Conservation (phyloP, 768 basidiomycete species). For the Termitomyces sp. region DNA sequence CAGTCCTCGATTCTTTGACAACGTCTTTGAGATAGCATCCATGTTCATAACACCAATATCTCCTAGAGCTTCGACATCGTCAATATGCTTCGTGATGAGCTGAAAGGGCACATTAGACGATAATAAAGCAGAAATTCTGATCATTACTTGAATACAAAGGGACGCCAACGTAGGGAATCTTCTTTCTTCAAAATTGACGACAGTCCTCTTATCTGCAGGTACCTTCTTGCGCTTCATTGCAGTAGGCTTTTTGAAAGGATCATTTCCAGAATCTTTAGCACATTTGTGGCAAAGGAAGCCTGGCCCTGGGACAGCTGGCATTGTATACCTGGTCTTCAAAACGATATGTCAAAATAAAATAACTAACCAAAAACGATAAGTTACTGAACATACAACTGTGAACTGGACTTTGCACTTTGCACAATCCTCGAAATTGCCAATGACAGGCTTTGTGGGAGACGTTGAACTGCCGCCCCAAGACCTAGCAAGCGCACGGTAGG, state of each 20-base stretch:
- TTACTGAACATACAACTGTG: slow-evolving; percentile 63
- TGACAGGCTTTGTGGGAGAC: slow-evolving; percentile 46
- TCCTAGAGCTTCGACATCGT: slow-evolving; percentile 85
- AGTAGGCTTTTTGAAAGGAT: slow-evolving; percentile 82
- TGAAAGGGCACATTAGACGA: slow-evolving; percentile 20
- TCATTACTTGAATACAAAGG: slow-evolving; percentile 69
- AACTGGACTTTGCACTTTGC: slow-evolving; percentile 80
- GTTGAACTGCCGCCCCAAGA: slow-evolving; percentile 29
- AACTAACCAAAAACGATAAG: not conserved
- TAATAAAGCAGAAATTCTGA: not conserved
- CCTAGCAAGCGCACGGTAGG: slow-evolving; percentile 63
- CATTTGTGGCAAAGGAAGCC: slow-evolving; percentile 87
- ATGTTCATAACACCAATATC: slow-evolving; percentile 84
- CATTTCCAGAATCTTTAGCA: slow-evolving; percentile 68
- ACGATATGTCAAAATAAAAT: not conserved
- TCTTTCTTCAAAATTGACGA: slow-evolving; percentile 66
- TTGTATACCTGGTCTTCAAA: slow-evolving; percentile 78
- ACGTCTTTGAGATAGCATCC: slow-evolving; percentile 76
- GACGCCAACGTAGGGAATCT: slow-evolving; percentile 68
- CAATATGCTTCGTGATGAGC: slow-evolving; percentile 82
- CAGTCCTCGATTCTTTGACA: slow-evolving; percentile 80
- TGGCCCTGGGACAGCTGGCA: slow-evolving; percentile 61
- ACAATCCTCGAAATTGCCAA: slow-evolving; percentile 79
- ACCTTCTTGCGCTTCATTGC: slow-evolving; percentile 57
- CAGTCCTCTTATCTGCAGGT: slow-evolving; percentile 59